Evolutionary conservation across 108 stramenopile species (phyloP), one percentile per base, ranked within the genome.

Genomic region (Cyclotella atomus): DNA sequence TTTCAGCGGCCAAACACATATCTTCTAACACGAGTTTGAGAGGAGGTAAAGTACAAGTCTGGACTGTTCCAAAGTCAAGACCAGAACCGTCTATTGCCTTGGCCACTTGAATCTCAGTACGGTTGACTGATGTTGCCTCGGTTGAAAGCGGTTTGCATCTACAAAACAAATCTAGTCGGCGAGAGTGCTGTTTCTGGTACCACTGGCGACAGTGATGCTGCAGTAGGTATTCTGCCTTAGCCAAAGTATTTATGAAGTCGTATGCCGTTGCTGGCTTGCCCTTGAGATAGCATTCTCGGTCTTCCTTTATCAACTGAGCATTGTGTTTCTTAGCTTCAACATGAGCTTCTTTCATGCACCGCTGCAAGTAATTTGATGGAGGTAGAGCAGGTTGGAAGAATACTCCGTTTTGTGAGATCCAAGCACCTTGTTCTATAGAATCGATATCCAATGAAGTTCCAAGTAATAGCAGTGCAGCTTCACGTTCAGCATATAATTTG

Each of bases 401-500:
- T 35, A 94, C 66, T 10, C 90, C 90, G 57, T 62, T 43, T 20
- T 70, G 63, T 8, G 32, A 64, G n/a, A 47, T 44, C 90, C 87
- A 93, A 10, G 88, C 88, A 19, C 85, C 94, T 24, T 69, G 59
- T 73, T 93, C 94, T 52, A 95, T 82, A 12, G 36, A 36, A 16
- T 56, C 61, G 0, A 90, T 70, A 30, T 70, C 73, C 25, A 68
- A 45, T 50, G 44, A 33, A 66, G 63, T 50, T 36, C 87, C 86
- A 24, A 93, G 65, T 19, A 93, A 68, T 15, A 85, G 59, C 56
- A 90, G 41, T 0, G 94, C 91, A 12, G 82, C 82, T 43, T 95
- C 91, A 56, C 91, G 84, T 59, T 95, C 91, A n/a, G 91, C 90
- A 45, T 85, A 90, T 20, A 95, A 35, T 46, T 89, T 92, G 41